Base-by-base conservation (phyloP, 306 rosid genomes). In the Nissolia schottii region DNA sequence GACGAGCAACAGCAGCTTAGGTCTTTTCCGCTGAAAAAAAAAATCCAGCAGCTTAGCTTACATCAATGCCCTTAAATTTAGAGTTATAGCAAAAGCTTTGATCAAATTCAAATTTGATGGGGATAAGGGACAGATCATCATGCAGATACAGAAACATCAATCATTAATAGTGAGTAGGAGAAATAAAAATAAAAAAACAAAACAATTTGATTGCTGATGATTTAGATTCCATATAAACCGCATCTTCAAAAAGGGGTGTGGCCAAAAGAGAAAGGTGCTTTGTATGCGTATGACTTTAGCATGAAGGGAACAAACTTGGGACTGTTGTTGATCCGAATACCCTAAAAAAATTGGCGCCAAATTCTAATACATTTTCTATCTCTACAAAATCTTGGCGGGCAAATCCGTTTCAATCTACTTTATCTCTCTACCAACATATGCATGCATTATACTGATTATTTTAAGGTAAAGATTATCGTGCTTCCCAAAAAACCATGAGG, bases 341-440 rank as follows among this genome's bases (percentile, higher is more conserved):
- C 56, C 56, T 37, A 43, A 61, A 77, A 77, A 34, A 67, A 20
- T 76, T 84, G 85, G 91, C 88, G 88, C 89, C 88, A 80, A 82
- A 78, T 66, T 67, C 85, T 55, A 80, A 66, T 80, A 46, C 83
- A 79, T 19, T 19, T 59, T 63, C 35, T 66, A 2, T 66, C 32
- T 46, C 22, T 59, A 34, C 6, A 54, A 41, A 74, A 68, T 4
- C 2, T 75, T 75, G 58, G 73, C 66, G 37, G 73, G 27, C 65
- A 83, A 85, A 72, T 62, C 77, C 31, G 73, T 50, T 76, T 63
- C 81, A 78, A 41, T 20, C 72, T 41, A 11, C 27, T 59, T 32
- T 50, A 45, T 49, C 64, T 49, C 64, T 67, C 29, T 43, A 8
- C 22, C 23, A 24, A 15, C 2, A 23, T 64, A 25, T 14, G 23